Evolutionary conservation across 1,139 yeast species (phyloP).

Genomic region (Eremothecium coryli): DNA sequence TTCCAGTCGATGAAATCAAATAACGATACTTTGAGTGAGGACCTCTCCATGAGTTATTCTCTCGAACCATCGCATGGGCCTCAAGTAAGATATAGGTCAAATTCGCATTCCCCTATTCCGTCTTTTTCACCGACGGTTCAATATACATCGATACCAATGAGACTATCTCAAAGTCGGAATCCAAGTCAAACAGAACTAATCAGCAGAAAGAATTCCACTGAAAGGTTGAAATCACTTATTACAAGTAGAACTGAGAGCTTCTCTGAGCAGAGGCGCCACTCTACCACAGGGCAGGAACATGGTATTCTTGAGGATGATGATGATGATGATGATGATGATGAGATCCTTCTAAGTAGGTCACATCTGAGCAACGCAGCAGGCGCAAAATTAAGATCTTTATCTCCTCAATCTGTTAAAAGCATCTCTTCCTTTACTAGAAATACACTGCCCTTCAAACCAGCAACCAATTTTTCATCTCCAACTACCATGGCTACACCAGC

Average conservation of each 20-base stretch:
- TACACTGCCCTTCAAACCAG: conserved; percentile 23
- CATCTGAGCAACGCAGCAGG: conserved; percentile 4
- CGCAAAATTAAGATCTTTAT: conserved; percentile 16
- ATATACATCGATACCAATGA: conserved; percentile 37
- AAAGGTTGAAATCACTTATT: conserved; percentile 14
- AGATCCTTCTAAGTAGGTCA: conserved; percentile 10
- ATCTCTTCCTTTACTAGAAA: conserved; percentile 21
- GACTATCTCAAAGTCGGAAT: conserved; percentile 32
- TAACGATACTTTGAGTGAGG: conserved; percentile 38
- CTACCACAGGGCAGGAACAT: conserved; percentile 7
- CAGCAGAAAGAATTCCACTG: conserved; percentile 19
- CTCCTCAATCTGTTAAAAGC: conserved; percentile 27
- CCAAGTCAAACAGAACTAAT: conserved; percentile 21
- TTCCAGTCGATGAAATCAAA: conserved; percentile 41
- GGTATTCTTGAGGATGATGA: conserved; percentile 12
- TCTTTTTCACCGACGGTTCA: conserved; percentile 32
- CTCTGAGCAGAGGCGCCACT: conserved; percentile 4
- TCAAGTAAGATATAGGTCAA: conserved; percentile 24
- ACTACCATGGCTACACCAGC: conserved; percentile 33
- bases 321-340: conserved; percentile 17
- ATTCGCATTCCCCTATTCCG: conserved; percentile 26
- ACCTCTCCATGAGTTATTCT: conserved; percentile 32
- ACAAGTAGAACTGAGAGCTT: conserved; percentile 10
- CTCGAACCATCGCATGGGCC: conserved; percentile 30
- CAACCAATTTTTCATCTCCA: conserved; percentile 31